Evolutionary conservation across 441 rosid species (phyloP).

Genomic region (Erysimum cheiri): DNA sequence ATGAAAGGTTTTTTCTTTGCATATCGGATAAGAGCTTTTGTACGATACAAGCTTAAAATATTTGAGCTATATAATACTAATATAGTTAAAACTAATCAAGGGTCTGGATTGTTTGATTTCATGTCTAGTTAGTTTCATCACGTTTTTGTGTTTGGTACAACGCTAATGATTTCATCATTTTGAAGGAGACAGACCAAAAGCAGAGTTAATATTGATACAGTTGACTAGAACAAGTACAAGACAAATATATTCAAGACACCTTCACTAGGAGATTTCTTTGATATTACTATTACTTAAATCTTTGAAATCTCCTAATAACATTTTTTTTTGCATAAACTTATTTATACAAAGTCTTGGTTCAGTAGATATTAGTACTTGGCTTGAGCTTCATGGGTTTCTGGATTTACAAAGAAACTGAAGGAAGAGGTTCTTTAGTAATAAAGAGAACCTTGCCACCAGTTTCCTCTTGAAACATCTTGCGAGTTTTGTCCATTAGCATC

Average conservation of each 20-base stretch:
- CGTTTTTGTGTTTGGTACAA: not conserved
- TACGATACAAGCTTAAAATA: conserved; percentile 22
- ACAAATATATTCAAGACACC: conserved; percentile 13
- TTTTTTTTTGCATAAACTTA: conserved; percentile 23
- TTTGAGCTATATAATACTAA: not conserved
- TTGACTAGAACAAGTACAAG: conserved; percentile 33
- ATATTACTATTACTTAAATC: conserved; percentile 5
- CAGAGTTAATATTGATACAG: conserved; percentile 30
- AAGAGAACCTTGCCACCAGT: conserved; percentile 99
- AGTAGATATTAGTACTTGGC: conserved; percentile 36
- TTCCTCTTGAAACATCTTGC: conserved; percentile 82
- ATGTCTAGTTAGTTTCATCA: conserved; percentile 13
- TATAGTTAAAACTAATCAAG: not conserved
- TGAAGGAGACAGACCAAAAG: not conserved
- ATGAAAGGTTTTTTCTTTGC: conserved; percentile 84
- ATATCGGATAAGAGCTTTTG: conserved; percentile 53
- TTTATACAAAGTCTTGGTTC: conserved; percentile 31
- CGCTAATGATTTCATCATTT: conserved; percentile 17
- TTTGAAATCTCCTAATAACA: conserved; percentile 18
- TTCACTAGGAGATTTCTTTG: conserved; percentile 29
- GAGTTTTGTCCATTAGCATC: conserved; percentile 65
- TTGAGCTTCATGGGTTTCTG: conserved; percentile 29
- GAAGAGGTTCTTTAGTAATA: conserved; percentile 61
- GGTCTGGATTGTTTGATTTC: not conserved
- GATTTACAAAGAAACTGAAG: conserved; percentile 31